These are phyloP conservation scores for Cryptococcus sp. DNA, from an alignment of 1,284 basidiomycete genomes.

Conservation along the genomic window DNA sequence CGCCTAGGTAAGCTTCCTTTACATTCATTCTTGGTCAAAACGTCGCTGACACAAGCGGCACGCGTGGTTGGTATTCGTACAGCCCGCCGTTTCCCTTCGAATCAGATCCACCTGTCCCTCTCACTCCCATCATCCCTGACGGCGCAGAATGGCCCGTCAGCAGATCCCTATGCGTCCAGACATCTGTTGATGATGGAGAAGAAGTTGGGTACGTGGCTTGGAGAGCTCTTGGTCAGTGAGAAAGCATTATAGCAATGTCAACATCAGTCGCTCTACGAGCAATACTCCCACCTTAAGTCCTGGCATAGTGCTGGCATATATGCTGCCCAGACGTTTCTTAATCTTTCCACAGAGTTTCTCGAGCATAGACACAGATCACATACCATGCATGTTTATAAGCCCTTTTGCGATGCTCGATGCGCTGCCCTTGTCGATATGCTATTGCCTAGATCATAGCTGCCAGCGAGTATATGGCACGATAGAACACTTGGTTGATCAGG, in stretches of 20 bases:
- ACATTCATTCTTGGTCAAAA: background rate
- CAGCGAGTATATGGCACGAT: too few species aligned
- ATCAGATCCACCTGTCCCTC: conserved; percentile 50
- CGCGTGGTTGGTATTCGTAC: background rate
- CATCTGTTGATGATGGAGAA: conserved; percentile 49
- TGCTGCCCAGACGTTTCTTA: too few species aligned
- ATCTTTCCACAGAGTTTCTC: too few species aligned
- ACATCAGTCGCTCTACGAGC: too few species aligned
- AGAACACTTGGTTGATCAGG: too few species aligned
- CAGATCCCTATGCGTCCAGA: conserved; percentile 45
- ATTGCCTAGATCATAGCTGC: too few species aligned
- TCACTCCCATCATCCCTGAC: conserved; percentile 40
- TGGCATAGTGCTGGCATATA: background rate
- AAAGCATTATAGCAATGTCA: too few species aligned
- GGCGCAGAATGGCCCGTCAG: conserved; percentile 30
- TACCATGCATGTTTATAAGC: too few species aligned
- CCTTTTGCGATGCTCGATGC: too few species aligned
- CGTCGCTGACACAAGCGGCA: too few species aligned
- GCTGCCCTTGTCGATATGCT: too few species aligned
- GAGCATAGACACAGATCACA: too few species aligned
- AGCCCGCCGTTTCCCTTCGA: conserved; percentile 45
- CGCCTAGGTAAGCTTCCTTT: conserved; percentile 65
- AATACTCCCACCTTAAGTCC: background rate
- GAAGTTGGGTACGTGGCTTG: conserved; percentile 43
- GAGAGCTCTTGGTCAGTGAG: conserved; percentile 24